Base-by-base conservation (phyloP, 2,329 filamentous ascomycete genomes). In the Nannizzia gypsea region DNA sequence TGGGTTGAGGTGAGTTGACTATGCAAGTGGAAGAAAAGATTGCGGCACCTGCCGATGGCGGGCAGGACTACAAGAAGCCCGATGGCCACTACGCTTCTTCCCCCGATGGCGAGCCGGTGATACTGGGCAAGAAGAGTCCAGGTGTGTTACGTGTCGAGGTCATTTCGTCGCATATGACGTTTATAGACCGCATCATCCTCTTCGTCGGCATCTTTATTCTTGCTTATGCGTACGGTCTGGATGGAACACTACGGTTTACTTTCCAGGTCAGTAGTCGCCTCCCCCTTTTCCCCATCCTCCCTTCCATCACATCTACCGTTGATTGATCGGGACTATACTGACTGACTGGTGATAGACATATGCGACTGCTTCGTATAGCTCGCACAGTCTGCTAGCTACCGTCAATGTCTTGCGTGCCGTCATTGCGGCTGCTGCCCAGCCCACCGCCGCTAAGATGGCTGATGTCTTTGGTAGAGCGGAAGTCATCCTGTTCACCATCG, bases 391-490 rank as follows among this genome's bases (percentile, higher is more conserved):
- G 55, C 72, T 84, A 2, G 76, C 82, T 0, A 84, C 83, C 1
- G 77, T 85, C 63, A 81, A 80, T 66, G 80, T 83, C 9, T 67
- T 85, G 11, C 76, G 81, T 9, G 76, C 77, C 56, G 81, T 86
- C 28, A 79, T 85, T 62, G 82, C 81, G 5, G 82, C 81, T 38
- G 82, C 81, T 1, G 78, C 80, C 46, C 78, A 75, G 72, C 83
- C 76, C 31, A 80, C 83, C 0, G 80, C 80, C 0, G 83, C 82
- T 8, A 85, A 84, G 64, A 76, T 86, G 60, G 81, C 83, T 17
- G 83, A 83, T 64, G 80, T 84, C 8, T 83, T 86, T 64, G 84
- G 83, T 20, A 77, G 83, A 61, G 75, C 82, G 20, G 82, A 86
- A 67, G 72, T 85, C 36, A 75, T 86, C 11, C 67, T 78, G 2